Evolutionary conservation across 306 rosid genomes (phyloP), one percentile per base, ranked within the genome.

Genomic region (Sophora flavescens): DNA sequence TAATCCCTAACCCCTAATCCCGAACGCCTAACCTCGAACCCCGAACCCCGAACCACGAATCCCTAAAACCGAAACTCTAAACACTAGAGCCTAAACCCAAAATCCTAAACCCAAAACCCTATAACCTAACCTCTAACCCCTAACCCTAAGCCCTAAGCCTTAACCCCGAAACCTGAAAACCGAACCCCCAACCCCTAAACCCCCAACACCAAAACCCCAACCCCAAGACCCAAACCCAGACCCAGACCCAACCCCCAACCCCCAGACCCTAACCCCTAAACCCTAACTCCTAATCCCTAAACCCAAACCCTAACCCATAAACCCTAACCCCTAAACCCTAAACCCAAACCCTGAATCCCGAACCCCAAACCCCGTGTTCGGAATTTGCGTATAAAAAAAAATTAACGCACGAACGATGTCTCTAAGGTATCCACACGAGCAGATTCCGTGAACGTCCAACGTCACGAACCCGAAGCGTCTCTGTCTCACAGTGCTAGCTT

Each of bases 101-200:
- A 76, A 32, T 74, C 73, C 28, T 32, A 63, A 63, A 45, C 80
- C 63, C 28, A n/a, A 63, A 63, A 47, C 72, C 73, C 26, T 10
- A 58, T 63, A 76, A 53, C 80, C 73, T 51, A 50, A 76, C 62
- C 63, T 64, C 63, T 47, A 62, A 75, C 51, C 63, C 72, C 80
- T 48, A n/a, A 76, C 65, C 74, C 80, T 17, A 76, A 76, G 65
- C 80, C 64, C 64, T 33, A 76, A 76, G 63, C 72, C 72, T 61
- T 60, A 60, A 75, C 63, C 63, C 72, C 62, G 33, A 47, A 61
- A 61, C 69, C 70, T 68, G 26, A 59, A 74, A 60, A n/a, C n/a
- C n/a, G n/a, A n/a, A n/a, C n/a, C n/a, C 78, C 78, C 68, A 42
- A 17, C 38, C 42, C 77, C 39, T 30, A 22, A 18, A 14, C 48